Conservation (phyloP, 2,329 filamentous ascomycete genomes). For the Chaetomium sp. region DNA sequence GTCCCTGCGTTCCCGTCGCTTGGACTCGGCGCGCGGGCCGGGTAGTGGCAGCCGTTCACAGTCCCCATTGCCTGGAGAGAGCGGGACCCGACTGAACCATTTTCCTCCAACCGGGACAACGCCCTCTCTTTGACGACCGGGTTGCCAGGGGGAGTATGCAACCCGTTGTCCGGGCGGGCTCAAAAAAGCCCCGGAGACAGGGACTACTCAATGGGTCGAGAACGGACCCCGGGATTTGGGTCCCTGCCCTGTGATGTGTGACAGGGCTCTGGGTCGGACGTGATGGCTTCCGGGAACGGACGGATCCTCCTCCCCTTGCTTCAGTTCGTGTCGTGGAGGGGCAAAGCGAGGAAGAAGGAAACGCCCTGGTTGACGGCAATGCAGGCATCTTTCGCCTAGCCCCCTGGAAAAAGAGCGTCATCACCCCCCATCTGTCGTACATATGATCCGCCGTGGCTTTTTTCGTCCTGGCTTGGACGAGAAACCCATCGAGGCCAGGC, state of each 20-base stretch:
- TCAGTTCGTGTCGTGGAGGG: background rate
- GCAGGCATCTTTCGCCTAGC: background rate
- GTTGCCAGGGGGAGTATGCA: too few relatives aligned
- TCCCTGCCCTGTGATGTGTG: conserved; percentile 4
- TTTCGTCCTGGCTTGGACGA: too few relatives aligned
- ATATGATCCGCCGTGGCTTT: conserved; percentile 11
- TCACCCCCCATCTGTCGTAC: background rate
- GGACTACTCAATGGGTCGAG: too few relatives aligned
- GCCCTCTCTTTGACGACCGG: background rate
- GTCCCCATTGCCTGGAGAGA: too few relatives aligned
- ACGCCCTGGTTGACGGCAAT: background rate
- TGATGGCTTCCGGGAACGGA: conserved; percentile 1
- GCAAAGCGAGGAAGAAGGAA: too few relatives aligned
- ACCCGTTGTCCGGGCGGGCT: too few relatives aligned
- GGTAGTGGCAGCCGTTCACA: too few relatives aligned
- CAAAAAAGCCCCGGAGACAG: too few relatives aligned
- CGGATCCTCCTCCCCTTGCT: background rate
- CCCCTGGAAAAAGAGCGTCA: background rate
- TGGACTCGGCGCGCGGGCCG: background rate
- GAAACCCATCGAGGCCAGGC: background rate
- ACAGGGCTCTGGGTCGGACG: background rate
- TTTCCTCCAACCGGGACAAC: conserved; percentile 4
- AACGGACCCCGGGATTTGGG: background rate
- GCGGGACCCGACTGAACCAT: conserved; percentile 5
- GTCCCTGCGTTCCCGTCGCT: conserved; percentile 16